Percentiles rank a stretch among this genome's conserved stretches.
Conservation (phyloP, 495 filamentous ascomycete genomes). For the Tricharina praecox region DNA sequence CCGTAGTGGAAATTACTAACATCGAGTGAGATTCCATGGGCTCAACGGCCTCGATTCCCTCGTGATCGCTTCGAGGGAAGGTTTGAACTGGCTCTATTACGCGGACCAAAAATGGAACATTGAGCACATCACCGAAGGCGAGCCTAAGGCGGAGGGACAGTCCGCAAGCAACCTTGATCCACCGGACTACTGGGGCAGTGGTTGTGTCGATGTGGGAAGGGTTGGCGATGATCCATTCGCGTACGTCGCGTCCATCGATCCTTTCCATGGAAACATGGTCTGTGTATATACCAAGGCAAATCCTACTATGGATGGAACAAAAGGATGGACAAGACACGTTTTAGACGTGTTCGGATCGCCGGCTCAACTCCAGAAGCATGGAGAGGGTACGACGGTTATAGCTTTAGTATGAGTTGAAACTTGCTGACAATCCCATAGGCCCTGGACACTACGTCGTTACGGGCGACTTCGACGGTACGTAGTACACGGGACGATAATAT, state of each 20-base stretch:
- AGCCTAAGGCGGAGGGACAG: not conserved
- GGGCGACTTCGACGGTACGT: not conserved
- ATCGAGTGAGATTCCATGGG: conserved; percentile 15
- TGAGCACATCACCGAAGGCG: not conserved
- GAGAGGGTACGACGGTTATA: no score
- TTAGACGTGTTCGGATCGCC: not conserved
- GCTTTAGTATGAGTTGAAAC: no score
- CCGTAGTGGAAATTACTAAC: no score
- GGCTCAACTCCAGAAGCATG: not conserved
- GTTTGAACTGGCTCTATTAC: conserved; percentile 15
- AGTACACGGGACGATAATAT: no score
- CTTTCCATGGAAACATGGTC: conserved; percentile 10
- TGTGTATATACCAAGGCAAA: not conserved
- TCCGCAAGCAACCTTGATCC: conserved; percentile 2
- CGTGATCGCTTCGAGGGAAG: conserved; percentile 18
- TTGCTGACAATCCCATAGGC: no score
- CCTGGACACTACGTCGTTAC: not conserved
- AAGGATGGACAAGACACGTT: conserved; percentile 7
- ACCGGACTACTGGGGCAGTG: conserved; percentile 13
- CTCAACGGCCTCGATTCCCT: conserved; percentile 17
- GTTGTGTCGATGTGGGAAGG: conserved; percentile 14
- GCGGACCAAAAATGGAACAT: not conserved
- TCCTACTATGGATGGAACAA: not conserved
- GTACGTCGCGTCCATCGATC: conserved; percentile 15
- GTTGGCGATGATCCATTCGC: conserved; percentile 12